phyloP scores from a whole-genome alignment of 1,139 yeast genomes.

The Suhomyces choctaworum region DNA sequence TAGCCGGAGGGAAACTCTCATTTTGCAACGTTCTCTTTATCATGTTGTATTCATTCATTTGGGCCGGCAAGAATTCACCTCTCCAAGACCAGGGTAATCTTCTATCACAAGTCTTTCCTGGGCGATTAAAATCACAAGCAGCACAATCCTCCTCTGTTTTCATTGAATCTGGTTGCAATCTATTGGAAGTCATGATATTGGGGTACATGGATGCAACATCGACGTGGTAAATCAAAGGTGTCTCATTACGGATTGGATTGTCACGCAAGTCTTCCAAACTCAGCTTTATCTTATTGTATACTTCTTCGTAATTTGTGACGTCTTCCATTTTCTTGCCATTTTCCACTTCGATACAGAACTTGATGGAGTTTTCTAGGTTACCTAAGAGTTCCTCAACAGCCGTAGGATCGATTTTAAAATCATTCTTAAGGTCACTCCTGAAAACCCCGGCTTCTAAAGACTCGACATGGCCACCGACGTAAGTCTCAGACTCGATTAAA shows the following conservation, averaged over 20 bases:
- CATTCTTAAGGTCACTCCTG: constrained; percentile 77
- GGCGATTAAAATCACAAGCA: constrained; percentile 93
- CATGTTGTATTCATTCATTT: constrained; percentile 89
- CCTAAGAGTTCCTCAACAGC: constrained; percentile 78
- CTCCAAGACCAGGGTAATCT: constrained; percentile 97
- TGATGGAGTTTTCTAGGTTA: constrained; percentile 74
- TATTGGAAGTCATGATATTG: constrained; percentile 95
- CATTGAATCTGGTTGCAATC: constrained; percentile 98
- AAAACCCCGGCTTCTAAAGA: constrained; percentile 97
- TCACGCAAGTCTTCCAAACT: constrained; percentile 59
- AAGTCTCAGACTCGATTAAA: constrained; percentile 89
- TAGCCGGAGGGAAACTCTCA: constrained; percentile 71
- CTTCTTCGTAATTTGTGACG: constrained; percentile 76
- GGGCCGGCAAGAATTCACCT: constrained; percentile 92
- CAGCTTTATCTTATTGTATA: constrained; percentile 56
- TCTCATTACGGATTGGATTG: constrained; percentile 67
- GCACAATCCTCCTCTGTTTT: constrained; percentile 95
- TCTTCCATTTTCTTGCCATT: constrained; percentile 70
- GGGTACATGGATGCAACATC: constrained; percentile 99
- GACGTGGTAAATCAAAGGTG: constrained; percentile 91
- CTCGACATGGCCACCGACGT: constrained; percentile 99
- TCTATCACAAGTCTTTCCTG: constrained; percentile 92
- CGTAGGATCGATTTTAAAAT: constrained; percentile 75
- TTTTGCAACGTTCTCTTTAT: constrained; percentile 78
- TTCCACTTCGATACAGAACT: constrained; percentile 85